A percentile compares a stretch with the other conserved stretches of the same genome.
phyloP scores from a whole-genome alignment of 2,329 filamentous ascomycete species.

The Xylariaceae sp. region DNA sequence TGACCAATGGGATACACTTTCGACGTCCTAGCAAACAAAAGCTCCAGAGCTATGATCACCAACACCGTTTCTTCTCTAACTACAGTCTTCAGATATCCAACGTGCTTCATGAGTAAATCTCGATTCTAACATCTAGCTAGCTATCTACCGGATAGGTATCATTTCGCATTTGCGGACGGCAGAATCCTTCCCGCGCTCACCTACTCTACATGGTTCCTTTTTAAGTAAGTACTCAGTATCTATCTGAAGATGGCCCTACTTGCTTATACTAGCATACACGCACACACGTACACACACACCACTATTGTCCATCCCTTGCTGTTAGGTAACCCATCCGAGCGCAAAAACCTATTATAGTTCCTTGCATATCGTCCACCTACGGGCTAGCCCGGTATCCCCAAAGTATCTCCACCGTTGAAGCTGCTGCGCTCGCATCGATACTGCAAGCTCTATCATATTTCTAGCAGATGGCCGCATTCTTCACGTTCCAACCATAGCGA shows the following conservation, averaged over 20 bases:
- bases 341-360: background rate
- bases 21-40: background rate
- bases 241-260: no score
- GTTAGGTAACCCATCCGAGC: background rate
- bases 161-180: background rate
- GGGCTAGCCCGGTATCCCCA: slow-evolving; percentile 16
- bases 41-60: background rate
- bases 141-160: background rate
- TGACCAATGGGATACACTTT: slow-evolving; percentile 13
- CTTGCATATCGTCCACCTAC: slow-evolving; percentile 4
- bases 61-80: slow-evolving; percentile 18
- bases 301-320: slow-evolving; percentile 11
- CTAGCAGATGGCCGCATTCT: slow-evolving; percentile 17
- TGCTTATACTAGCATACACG: background rate
- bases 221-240: no score
- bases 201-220: background rate
- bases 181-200: slow-evolving; percentile 10
- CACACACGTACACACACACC: slow-evolving; percentile 2
- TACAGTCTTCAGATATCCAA: slow-evolving; percentile 1
- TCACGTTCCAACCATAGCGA: slow-evolving; percentile 8
- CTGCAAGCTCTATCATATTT: slow-evolving; percentile 12
- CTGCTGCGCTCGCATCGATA: slow-evolving; percentile 5
- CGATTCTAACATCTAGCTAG: slow-evolving; percentile 6
- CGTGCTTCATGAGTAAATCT: background rate
- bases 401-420: slow-evolving; percentile 8